These are phyloP conservation scores for Candida dendrica DNA, from an alignment of 805 yeast genomes.

Conservation along the genomic window DNA sequence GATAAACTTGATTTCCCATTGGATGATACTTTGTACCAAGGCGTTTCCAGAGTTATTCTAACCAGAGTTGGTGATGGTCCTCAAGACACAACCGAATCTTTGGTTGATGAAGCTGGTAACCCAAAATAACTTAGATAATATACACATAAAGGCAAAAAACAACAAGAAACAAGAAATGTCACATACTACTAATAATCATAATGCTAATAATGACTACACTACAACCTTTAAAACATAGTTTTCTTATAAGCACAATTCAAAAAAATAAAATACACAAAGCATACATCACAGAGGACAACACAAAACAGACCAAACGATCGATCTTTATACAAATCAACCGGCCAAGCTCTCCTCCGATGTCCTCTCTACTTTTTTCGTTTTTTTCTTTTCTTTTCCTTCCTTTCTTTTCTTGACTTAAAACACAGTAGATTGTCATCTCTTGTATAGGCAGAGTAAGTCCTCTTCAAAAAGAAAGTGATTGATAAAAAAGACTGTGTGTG, in stretches of 20 bases:
- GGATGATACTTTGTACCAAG: conserved; percentile 49
- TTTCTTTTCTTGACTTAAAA: neutral
- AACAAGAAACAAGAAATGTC: no score
- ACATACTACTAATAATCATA: no score
- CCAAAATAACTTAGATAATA: no score
- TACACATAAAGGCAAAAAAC: no score
- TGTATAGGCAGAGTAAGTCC: no score
- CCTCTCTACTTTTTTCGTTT: neutral
- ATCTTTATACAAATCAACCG: no score
- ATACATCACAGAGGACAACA: neutral
- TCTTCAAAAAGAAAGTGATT: neutral
- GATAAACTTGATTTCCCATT: conserved; percentile 30
- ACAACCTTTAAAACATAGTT: neutral
- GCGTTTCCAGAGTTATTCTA: conserved; percentile 77
- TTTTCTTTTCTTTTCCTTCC: neutral
- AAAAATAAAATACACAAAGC: neutral
- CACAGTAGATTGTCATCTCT: no score
- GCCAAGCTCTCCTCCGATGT: no score
- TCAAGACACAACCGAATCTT: conserved; percentile 43
- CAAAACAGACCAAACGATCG: no score
- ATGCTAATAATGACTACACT: neutral
- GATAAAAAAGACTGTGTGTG: neutral
- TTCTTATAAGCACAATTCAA: neutral
- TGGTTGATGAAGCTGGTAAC: conserved; percentile 56
- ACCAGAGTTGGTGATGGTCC: conserved; percentile 91